Evolutionary conservation across 306 rosid genomes (phyloP), one percentile per base, ranked within the genome.

Genomic region (Abrus pulchellus): DNA sequence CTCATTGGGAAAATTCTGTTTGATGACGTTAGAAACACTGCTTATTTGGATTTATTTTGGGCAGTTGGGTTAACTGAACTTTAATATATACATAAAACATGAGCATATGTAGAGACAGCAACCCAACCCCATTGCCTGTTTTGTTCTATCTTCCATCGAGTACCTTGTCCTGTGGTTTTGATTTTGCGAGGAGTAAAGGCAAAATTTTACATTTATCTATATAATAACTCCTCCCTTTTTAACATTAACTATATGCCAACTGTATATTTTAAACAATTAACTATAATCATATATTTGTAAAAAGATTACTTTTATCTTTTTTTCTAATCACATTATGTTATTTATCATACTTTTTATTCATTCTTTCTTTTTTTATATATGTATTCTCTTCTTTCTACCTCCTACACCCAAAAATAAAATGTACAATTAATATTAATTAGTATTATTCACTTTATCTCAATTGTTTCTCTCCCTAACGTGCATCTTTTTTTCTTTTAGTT

Each of bases 101-200:
- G 6, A 47, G 50, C 10, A 7, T 47, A 9, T 27, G 40, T 65
- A 30, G 40, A 3, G 75, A 74, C 55, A 34, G 66, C 2, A 27
- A 4, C 7, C 7, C 38, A 27, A 57, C 28, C 72, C 63, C 38
- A 13, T 66, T 75, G 61, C 65, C 62, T 63, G 34, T 59, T 29
- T 2, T 76, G 82, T 38, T 81, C 77, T 34, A 36, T 63, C 34
- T 50, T 36, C 48, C 49, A 59, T 69, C 29, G 64, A 69, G 69
- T 83, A 14, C 32, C 69, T 40, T 66, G 54, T 77, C 50, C 5
- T 9, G 72, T 53, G 54, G 45, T 55, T 83, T 64, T 63, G 73
- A 50, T 36, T 78, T 64, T 77, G 75, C 47, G 61, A 43, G 68
- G 60, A 69, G n/a, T 45, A 47, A 54, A 62, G 34, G 61, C 40